Conservation (phyloP, 164 flowering plant species). For the Vitis rotundifolia region DNA sequence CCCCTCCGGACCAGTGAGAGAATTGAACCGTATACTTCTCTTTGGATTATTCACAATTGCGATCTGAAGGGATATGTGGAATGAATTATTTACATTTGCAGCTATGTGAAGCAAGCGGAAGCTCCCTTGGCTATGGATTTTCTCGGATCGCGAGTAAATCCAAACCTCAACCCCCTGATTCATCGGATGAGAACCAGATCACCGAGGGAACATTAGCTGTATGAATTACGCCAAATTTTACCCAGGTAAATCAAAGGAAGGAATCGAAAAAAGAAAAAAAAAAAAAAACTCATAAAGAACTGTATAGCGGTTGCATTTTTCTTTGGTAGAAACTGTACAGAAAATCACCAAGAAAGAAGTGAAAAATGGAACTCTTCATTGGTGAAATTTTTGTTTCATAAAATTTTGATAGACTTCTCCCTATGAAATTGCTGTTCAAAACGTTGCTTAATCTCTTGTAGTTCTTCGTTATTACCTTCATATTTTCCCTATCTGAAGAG, state of each 20-base stretch:
- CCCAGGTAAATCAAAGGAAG: background rate
- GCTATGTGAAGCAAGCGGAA: constrained; percentile 89
- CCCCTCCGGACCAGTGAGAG: no score
- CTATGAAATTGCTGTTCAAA: background rate
- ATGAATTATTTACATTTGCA: constrained; percentile 29
- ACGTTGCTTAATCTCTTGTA: background rate
- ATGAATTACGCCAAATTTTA: constrained; percentile 18
- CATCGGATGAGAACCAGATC: constrained; percentile 69
- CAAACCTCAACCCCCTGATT: constrained; percentile 52
- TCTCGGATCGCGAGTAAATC: constrained; percentile 64
- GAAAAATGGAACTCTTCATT: background rate
- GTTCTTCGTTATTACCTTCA: no score
- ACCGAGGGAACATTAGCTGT: constrained; percentile 81
- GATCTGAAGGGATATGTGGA: no score
- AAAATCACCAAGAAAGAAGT: background rate
- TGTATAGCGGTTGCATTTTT: constrained; percentile 4
- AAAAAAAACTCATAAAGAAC: constrained; percentile 2
- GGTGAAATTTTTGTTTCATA: background rate
- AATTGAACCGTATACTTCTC: no score
- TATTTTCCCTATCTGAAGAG: no score
- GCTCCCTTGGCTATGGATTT: constrained; percentile 94
- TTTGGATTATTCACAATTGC: no score
- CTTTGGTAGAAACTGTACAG: constrained; percentile 3
- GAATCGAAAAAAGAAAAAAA: background rate
- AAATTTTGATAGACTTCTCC: constrained; percentile 1